Evolutionary conservation across 495 filamentous ascomycete species (phyloP), one percentile per base, ranked within the genome.

Genomic region (Evernia prunastri): DNA sequence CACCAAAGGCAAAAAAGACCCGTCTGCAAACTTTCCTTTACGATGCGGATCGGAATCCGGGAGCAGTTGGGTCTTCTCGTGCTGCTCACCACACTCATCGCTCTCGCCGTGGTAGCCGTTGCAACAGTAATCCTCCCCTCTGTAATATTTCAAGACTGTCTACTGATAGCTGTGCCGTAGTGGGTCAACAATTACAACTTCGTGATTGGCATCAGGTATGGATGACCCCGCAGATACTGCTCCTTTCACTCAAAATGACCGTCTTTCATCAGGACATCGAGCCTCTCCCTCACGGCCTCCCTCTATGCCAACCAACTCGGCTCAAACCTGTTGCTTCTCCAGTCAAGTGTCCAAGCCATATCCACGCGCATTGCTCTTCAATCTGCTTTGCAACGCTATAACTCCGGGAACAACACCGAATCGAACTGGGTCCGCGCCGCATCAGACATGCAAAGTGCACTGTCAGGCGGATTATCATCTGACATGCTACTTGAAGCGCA

Each of bases 261-360:
- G 25, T 17, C 15, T 54, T 29, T 49, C n/a, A 39, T 23, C 27
- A 83, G 81, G 64, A 75, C 77, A 0, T 77, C 78, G 53, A 80
- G 83, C 42, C 82, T 96, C 37, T 75, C 87, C 35, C 81, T 96
- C 58, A 89, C 89, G 3, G 92, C 92, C 20, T 89, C 87, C 17
- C 83, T 96, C 71, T 96, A 96, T 73, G 86, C 91, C 33, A 84
- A 87, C 27, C 87, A 92, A 70, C 80, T 97, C 42, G 75, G 86
- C n/a, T 86, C 87, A 57, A 87, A 87, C 70, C 80, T 95, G 33
- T 78, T 87, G 40, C 79, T 93, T 47, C 83, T 92, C 64, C 84
- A 91, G 74, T 82, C 87, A 5, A 84, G 82, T 37, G 87, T 86
- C 67, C 76, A 80, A 49, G 83, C 84, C 61, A 85, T 89, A 57